Evolutionary conservation across 495 filamentous ascomycete species (phyloP).

Genomic region (Hypoxylon perforatum): DNA sequence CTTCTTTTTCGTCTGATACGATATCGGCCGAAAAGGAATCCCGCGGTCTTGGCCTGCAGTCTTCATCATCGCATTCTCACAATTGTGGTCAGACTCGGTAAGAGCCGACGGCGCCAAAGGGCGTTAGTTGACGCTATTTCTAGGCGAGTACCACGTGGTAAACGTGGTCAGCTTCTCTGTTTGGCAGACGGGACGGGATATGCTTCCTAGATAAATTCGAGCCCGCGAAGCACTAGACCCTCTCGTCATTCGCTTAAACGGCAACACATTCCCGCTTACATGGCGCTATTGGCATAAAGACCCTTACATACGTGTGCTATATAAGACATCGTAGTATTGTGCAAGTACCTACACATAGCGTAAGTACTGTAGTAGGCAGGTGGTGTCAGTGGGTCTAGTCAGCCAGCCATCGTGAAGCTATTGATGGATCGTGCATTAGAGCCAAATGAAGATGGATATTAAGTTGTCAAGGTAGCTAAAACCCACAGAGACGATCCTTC

Average conservation of each 20-base stretch:
- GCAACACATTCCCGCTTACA: constrained; percentile 36
- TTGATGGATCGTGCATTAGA: constrained; percentile 45
- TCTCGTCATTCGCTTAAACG: constrained; percentile 36
- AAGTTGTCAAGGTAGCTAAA: too few species aligned
- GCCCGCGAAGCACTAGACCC: constrained; percentile 1
- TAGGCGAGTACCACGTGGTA: constrained; percentile 43
- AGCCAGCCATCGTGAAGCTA: constrained; percentile 43
- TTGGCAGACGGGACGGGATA: constrained; percentile 31
- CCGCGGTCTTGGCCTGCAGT: constrained; percentile 43
- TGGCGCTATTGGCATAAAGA: constrained; percentile 43
- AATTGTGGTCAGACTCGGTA: constrained; percentile 44
- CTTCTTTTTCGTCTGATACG: constrained; percentile 27
- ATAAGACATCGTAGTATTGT: not conserved
- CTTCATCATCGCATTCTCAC: constrained; percentile 30
- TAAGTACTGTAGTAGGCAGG: constrained; percentile 38
- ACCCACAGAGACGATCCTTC: constrained; percentile 42
- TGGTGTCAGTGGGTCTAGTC: constrained; percentile 40
- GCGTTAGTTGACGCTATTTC: constrained; percentile 8
- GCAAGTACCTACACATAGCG: too few species aligned
- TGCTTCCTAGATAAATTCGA: constrained; percentile 40
- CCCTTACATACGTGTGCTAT: constrained; percentile 36
- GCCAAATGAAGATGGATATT: constrained; percentile 43
- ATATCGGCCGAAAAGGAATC: constrained; percentile 43
- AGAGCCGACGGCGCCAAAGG: constrained; percentile 37
- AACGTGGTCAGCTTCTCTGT: constrained; percentile 42